Evolutionary conservation across 2,329 filamentous ascomycete genomes (phyloP).

Genomic region (Fusarium penzigii): DNA sequence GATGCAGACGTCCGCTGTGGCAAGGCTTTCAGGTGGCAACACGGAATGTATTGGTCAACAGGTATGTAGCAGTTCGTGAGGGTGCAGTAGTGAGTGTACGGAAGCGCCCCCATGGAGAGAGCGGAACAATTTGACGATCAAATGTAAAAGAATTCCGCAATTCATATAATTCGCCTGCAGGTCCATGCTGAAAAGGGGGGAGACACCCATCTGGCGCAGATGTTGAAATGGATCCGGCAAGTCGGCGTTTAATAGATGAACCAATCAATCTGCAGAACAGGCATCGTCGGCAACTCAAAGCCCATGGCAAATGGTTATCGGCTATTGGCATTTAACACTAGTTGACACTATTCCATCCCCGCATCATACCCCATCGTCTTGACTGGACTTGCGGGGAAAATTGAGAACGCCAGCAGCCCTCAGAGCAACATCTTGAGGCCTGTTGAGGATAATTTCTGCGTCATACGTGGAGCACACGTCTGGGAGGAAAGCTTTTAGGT

Average conservation of each 20-base stretch:
- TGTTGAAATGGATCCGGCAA: background rate
- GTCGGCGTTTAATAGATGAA: background rate
- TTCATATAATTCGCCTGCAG: too few species aligned
- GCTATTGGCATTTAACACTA: background rate
- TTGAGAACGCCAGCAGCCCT: background rate
- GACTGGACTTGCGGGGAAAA: background rate
- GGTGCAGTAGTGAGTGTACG: too few species aligned
- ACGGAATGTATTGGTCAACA: background rate
- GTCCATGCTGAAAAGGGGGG: background rate
- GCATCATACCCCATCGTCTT: background rate
- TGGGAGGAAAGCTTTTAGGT: background rate
- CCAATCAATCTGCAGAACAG: background rate
- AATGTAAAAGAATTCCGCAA: too few species aligned
- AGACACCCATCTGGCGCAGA: background rate
- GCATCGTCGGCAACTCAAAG: background rate
- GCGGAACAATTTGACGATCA: too few species aligned
- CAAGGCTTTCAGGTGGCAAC: background rate
- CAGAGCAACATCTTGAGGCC: background rate
- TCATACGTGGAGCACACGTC: background rate
- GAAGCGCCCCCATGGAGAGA: too few species aligned
- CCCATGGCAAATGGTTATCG: background rate
- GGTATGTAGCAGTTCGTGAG: too few species aligned
- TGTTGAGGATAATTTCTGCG: background rate
- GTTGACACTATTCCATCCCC: background rate
- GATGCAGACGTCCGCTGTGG: background rate